These are phyloP conservation scores for Yamadazyma kanchanaburiensis DNA, from an alignment of 1,139 yeast species.

Conservation along the genomic window DNA sequence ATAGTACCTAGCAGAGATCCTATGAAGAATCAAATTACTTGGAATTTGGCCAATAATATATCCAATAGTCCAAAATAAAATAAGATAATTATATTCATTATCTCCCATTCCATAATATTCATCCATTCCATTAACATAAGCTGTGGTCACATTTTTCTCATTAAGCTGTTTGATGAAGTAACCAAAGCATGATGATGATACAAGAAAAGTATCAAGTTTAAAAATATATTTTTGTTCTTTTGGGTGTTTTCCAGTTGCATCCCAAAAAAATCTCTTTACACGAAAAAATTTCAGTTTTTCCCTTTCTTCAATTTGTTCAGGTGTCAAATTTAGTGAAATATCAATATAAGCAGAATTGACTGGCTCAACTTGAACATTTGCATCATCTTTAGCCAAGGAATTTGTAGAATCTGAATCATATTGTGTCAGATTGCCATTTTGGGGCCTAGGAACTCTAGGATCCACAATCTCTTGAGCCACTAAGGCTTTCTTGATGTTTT, in stretches of 20 bases:
- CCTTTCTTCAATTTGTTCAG: constrained; percentile 26
- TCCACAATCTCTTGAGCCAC: constrained; percentile 1
- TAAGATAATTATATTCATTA: constrained; percentile 53
- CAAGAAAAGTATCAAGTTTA: constrained; percentile 43
- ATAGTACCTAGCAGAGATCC: constrained; percentile 51
- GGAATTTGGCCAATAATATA: constrained; percentile 61
- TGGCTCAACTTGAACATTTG: constrained; percentile 37
- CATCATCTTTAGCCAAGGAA: constrained; percentile 16
- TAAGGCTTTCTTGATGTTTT: neutral
- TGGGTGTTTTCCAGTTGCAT: constrained; percentile 30
- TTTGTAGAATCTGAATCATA: constrained; percentile 1
- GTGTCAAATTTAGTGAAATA: constrained; percentile 22
- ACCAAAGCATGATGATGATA: constrained; percentile 44
- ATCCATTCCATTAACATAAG: constrained; percentile 63
- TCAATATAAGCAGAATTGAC: constrained; percentile 24
- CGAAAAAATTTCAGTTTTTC: constrained; percentile 20
- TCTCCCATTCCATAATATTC: constrained; percentile 49
- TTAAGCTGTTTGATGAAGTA: constrained; percentile 36
- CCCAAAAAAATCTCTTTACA: constrained; percentile 40
- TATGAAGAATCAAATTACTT: constrained; percentile 51
- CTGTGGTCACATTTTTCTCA: constrained; percentile 45
- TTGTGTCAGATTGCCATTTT: neutral
- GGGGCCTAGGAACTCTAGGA: neutral
- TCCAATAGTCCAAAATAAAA: constrained; percentile 58
- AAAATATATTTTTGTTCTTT: constrained; percentile 36